These are phyloP conservation scores for Colletotrichum liaoningense DNA, from an alignment of 2,329 filamentous ascomycete species.

Conservation along the genomic window DNA sequence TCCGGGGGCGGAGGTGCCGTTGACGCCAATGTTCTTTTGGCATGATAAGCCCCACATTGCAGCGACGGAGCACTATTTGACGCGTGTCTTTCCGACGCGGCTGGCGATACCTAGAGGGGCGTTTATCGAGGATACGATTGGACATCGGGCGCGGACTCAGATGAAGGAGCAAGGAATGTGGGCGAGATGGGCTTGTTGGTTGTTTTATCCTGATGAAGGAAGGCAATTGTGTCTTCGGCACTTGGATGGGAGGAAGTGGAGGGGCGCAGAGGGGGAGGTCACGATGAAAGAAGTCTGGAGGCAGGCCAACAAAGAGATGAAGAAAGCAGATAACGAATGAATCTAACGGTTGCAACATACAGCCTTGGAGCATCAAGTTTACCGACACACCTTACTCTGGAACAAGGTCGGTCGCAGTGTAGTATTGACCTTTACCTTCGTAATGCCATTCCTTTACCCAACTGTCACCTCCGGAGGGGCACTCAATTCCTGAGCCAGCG, in stretches of 20 bases:
- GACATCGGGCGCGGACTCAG: constrained; percentile 64
- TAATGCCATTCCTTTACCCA: too few species aligned
- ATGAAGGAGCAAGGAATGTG: constrained; percentile 64
- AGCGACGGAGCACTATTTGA: constrained; percentile 60
- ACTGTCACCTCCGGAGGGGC: too few species aligned
- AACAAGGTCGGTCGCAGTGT: background rate
- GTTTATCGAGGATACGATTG: constrained; percentile 68
- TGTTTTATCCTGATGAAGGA: constrained; percentile 63
- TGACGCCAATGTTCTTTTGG: constrained; percentile 70
- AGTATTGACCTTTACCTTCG: too few species aligned
- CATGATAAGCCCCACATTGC: constrained; percentile 68
- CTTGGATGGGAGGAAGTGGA: constrained; percentile 63
- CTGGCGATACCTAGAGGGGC: constrained; percentile 62
- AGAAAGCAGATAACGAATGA: background rate
- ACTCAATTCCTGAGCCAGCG: too few species aligned
- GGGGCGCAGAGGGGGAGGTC: constrained; percentile 50
- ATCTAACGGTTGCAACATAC: background rate
- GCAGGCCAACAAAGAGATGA: background rate
- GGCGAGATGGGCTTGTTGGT: constrained; percentile 65
- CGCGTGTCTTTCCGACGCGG: constrained; percentile 60
- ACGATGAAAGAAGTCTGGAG: constrained; percentile 31
- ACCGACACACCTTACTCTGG: too few species aligned
- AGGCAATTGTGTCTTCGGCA: constrained; percentile 59
- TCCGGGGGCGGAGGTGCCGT: constrained; percentile 47
- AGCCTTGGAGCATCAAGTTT: too few species aligned